Evolutionary conservation across 306 rosid genomes (phyloP).

Genomic region (Pterocarpus santalinus): DNA sequence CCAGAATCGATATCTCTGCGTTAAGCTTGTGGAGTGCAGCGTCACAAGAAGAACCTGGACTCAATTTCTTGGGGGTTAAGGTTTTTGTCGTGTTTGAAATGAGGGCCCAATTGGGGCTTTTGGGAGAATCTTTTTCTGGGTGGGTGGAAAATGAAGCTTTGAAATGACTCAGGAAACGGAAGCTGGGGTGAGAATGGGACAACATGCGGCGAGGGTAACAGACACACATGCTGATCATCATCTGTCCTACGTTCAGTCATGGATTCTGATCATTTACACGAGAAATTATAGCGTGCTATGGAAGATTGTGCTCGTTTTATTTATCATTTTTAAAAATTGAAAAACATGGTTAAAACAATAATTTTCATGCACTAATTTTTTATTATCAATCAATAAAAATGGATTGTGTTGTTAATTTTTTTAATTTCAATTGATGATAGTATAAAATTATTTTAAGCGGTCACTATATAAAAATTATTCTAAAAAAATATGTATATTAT

Average conservation of each 20-base stretch:
- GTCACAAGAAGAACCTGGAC: background rate
- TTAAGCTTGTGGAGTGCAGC: slow-evolving; percentile 33
- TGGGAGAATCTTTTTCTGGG: slow-evolving; percentile 12
- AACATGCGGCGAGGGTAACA: background rate
- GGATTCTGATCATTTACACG: background rate
- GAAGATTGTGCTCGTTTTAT: too few relatives aligned
- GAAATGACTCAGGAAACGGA: slow-evolving; percentile 32
- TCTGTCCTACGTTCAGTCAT: background rate
- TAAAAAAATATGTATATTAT: too few relatives aligned
- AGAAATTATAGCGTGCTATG: background rate
- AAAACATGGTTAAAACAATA: too few relatives aligned
- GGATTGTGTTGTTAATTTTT: too few relatives aligned
- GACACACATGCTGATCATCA: slow-evolving; percentile 12
- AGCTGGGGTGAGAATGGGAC: background rate
- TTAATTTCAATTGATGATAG: too few relatives aligned
- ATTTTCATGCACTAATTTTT: too few relatives aligned
- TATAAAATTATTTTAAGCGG: too few relatives aligned
- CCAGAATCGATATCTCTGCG: slow-evolving; percentile 40
- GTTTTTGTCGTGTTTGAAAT: slow-evolving; percentile 3
- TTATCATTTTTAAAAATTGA: too few relatives aligned
- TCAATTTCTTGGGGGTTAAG: slow-evolving; percentile 1
- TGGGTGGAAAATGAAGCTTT: slow-evolving; percentile 28
- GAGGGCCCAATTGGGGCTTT: background rate
- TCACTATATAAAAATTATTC: too few relatives aligned
- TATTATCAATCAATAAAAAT: too few relatives aligned